phyloP scores from a whole-genome alignment of 331 rosid species.

The Rosa hybrid region DNA sequence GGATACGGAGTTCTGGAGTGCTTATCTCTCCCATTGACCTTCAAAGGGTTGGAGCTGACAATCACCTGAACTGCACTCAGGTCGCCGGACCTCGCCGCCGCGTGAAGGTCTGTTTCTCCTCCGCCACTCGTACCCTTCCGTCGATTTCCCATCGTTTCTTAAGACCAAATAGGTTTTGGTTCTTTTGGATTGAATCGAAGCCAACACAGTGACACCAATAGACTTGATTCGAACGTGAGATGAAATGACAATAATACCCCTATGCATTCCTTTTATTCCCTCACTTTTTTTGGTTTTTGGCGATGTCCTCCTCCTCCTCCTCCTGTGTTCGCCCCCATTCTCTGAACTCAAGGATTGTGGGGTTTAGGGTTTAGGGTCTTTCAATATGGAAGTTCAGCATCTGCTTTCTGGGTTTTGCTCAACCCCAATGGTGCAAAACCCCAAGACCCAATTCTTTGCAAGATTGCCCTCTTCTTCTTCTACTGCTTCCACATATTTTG shows the following conservation, averaged over 20 bases:
- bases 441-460: constrained; percentile 27
- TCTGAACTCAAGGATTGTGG: neutral
- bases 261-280: no score
- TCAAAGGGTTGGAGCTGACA: constrained; percentile 62
- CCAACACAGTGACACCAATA: neutral
- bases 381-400: constrained; percentile 55
- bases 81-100: constrained; percentile 88
- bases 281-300: neutral
- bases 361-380: neutral
- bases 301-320: neutral
- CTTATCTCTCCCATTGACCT: constrained; percentile 80
- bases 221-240: neutral
- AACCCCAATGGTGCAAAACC: constrained; percentile 29
- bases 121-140: constrained; percentile 23
- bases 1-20: constrained; percentile 99
- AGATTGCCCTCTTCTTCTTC: constrained; percentile 30
- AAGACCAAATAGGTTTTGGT: neutral
- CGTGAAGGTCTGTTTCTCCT: constrained; percentile 61
- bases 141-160: constrained; percentile 51
- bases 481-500: neutral
- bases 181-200: neutral
- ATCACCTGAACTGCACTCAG: constrained; percentile 52
- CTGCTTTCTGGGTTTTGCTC: constrained; percentile 38
- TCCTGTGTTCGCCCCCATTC: neutral
- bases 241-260: neutral